A percentile compares a stretch with the other conserved stretches of the same genome.
Evolutionary conservation across 495 filamentous ascomycete species (phyloP).

Genomic region (Aspergillus avenaceus): DNA sequence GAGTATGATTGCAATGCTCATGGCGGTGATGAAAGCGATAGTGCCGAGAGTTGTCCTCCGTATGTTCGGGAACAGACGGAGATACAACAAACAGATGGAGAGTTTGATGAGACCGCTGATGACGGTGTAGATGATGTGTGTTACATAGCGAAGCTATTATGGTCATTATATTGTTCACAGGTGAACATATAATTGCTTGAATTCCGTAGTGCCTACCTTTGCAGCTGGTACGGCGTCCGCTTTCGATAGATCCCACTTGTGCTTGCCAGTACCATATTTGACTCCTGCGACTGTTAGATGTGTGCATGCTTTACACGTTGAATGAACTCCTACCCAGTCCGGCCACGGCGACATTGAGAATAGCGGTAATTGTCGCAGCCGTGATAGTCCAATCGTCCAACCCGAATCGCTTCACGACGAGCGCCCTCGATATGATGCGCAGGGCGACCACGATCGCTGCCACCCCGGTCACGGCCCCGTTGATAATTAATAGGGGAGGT

Average conservation of each 20-base stretch:
- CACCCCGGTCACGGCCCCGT: conserved; percentile 1
- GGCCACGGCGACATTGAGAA: conserved; percentile 3
- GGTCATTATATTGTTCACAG: no score
- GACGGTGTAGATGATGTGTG: conserved; percentile 9
- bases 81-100: conserved; percentile 13
- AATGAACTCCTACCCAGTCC: no score
- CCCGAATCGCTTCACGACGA: conserved; percentile 4
- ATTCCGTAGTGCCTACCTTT: conserved; percentile 4
- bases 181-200: no score
- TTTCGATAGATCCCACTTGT: neutral
- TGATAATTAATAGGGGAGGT: conserved; percentile 6
- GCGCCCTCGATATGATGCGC: neutral
- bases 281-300: no score
- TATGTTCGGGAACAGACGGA: conserved; percentile 12
- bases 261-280: conserved; percentile 8
- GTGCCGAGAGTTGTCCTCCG: conserved; percentile 1
- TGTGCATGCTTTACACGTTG: no score
- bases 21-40: conserved; percentile 9
- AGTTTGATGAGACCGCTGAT: conserved; percentile 8
- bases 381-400: conserved; percentile 7
- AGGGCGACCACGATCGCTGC: conserved; percentile 7
- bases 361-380: neutral
- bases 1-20: conserved; percentile 12
- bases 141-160: conserved; percentile 9
- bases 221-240: neutral